These are phyloP conservation scores for Golovinomyces cichoracearum DNA, from an alignment of 2,329 filamentous ascomycete genomes.

Conservation along the genomic window DNA sequence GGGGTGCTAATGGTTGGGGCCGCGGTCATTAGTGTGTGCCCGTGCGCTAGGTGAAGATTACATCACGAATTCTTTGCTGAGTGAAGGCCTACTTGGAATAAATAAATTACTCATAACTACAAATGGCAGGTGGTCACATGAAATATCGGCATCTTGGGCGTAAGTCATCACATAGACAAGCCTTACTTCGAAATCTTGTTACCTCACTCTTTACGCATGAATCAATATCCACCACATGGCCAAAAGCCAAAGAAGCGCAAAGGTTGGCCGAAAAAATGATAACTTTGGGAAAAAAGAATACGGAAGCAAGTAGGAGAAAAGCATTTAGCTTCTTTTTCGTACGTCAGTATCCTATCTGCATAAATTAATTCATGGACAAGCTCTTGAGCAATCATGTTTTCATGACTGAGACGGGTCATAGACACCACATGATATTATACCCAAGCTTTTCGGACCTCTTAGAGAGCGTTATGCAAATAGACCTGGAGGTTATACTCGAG, in stretches of 20 bases:
- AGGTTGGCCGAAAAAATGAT: constrained; percentile 81
- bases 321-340: constrained; percentile 73
- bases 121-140: constrained; percentile 62
- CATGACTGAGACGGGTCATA: constrained; percentile 16
- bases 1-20: too few species aligned
- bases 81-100: not conserved
- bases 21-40: too few species aligned
- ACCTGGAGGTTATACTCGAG: constrained; percentile 81
- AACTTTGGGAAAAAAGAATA: constrained; percentile 79
- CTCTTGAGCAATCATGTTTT: not conserved
- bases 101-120: not conserved
- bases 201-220: constrained; percentile 85
- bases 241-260: constrained; percentile 93
- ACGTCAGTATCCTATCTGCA: constrained; percentile 16
- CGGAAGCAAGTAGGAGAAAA: constrained; percentile 47
- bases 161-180: constrained; percentile 64
- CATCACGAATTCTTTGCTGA: not conserved
- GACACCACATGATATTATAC: constrained; percentile 43
- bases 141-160: constrained; percentile 80
- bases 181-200: constrained; percentile 82
- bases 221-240: constrained; percentile 80
- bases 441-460: constrained; percentile 70
- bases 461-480: constrained; percentile 51
- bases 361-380: not conserved
- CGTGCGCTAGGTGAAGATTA: too few species aligned